Evolutionary conservation across 202 grass and related monocot species (phyloP), one percentile per base, ranked within the genome.

Genomic region (Elaeis oleifera): DNA sequence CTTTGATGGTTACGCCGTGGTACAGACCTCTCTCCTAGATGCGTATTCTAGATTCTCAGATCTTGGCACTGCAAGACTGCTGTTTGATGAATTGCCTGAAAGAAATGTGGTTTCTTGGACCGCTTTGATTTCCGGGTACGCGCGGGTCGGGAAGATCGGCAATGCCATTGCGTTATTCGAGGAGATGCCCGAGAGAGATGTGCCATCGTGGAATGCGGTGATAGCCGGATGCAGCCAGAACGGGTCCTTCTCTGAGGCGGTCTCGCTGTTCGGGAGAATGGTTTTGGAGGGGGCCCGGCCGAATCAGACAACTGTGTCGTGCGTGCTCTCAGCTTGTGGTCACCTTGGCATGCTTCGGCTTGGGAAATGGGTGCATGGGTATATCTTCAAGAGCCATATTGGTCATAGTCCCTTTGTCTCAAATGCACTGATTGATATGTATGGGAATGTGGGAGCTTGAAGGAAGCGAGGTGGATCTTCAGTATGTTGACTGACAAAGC

Each of bases 391-490:
- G 67, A 86, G 27, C 58, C 70, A 54, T 69, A 59, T 84, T 60
- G 80, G 74, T 70, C 77, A 81, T 69, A 76, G 74, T 52, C 75
- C 84, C 3, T 91, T 83, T 27, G 74, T 91, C 65, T 50, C 80
- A 32, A 91, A 96, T 69, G 78, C 76, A 16, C 67, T 96, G 67
- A 83, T 91, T 32, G 91, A 96, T 71, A 83, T 96, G 84, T 91
- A 91, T 51, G 91, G 91, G 14, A 96, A 90, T 96, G 91, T 48
- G 91, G 91, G 22, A 72, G 64, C 71, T 73, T 96, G 68, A 80
- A 70, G 53, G 79, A 74, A 61, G 84, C 84, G 15, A 72, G 28
- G 51, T 90, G 84, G 84, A 91, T 91, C 26, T 96, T 90, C 66
- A 25, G 74, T 22, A 49, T 71, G 65, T 16, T 85, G 39, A 81